These are phyloP conservation scores for Postia placenta DNA, from an alignment of 768 basidiomycete species.

Conservation along the genomic window DNA sequence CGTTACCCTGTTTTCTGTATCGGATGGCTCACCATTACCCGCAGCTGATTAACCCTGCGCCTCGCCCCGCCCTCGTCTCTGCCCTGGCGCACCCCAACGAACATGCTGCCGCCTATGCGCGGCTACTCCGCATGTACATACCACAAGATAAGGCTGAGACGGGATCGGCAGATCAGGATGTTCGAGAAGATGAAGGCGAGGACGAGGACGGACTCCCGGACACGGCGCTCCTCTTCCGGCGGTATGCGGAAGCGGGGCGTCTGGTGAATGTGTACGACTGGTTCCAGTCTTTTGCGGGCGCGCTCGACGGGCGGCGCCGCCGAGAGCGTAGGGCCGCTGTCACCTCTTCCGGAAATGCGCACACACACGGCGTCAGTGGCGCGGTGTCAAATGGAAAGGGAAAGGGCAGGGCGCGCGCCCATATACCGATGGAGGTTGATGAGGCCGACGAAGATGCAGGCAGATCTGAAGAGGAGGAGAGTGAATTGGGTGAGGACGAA, in stretches of 20 bases:
- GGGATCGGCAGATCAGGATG: neutral
- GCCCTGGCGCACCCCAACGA: constrained; percentile 57
- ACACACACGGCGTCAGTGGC: constrained; percentile 15
- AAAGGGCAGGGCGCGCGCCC: neutral
- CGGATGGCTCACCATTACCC: neutral
- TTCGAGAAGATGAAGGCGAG: no score
- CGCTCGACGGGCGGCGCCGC: constrained; percentile 52
- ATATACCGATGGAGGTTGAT: constrained; percentile 3
- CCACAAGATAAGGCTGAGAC: neutral
- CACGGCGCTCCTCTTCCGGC: constrained; percentile 66
- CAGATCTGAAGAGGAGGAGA: constrained; percentile 20
- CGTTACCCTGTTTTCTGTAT: neutral
- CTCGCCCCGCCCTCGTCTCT: constrained; percentile 53
- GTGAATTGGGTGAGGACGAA: constrained; percentile 23
- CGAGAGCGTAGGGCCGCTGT: constrained; percentile 10
- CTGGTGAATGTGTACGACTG: constrained; percentile 87
- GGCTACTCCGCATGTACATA: constrained; percentile 5
- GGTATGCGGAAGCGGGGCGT: constrained; percentile 74
- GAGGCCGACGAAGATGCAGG: constrained; percentile 17
- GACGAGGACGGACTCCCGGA: constrained; percentile 48
- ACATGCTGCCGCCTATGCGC: constrained; percentile 25
- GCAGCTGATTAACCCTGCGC: constrained; percentile 66
- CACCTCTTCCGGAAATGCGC: neutral
- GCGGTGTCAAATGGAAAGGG: neutral
- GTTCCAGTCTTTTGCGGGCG: constrained; percentile 71